Conservation (phyloP, 208 protist species). For the Leishmania gerbilli region DNA sequence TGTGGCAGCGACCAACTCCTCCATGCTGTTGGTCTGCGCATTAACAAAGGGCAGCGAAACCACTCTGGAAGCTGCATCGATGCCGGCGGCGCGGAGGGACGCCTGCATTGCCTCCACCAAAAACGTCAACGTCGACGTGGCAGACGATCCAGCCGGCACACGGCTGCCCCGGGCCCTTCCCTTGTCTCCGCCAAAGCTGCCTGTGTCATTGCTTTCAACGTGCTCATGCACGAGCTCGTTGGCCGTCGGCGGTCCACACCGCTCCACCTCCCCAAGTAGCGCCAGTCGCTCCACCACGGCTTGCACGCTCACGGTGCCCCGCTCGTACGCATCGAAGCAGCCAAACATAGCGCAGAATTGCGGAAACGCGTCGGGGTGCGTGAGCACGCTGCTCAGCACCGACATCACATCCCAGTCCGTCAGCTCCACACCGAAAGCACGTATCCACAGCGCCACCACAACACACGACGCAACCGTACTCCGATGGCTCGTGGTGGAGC, state of each 20-base stretch:
- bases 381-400: slow-evolving; percentile 44
- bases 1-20: slow-evolving; percentile 40
- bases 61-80: slow-evolving; percentile 29
- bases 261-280: slow-evolving; percentile 32
- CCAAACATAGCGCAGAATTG: slow-evolving; percentile 50
- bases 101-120: slow-evolving; percentile 52
- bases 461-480: slow-evolving; percentile 44
- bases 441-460: slow-evolving; percentile 79
- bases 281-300: slow-evolving; percentile 52
- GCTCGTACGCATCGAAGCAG: slow-evolving; percentile 39
- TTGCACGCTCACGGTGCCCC: slow-evolving; percentile 49
- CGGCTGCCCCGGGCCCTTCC: not conserved
- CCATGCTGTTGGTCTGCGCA: slow-evolving; percentile 48
- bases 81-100: slow-evolving; percentile 43
- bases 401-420: slow-evolving; percentile 80
- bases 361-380: slow-evolving; percentile 68
- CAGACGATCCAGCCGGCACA: not conserved
- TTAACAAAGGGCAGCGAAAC: slow-evolving; percentile 64
- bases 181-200: not conserved
- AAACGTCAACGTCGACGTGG: slow-evolving; percentile 10
- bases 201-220: not conserved
- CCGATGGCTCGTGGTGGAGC: slow-evolving; percentile 37
- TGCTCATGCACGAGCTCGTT: not conserved
- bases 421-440: slow-evolving; percentile 59
- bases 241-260: not conserved